These are phyloP conservation scores for Fragilaria radians DNA, from an alignment of 108 stramenopile genomes.

Conservation along the genomic window DNA sequence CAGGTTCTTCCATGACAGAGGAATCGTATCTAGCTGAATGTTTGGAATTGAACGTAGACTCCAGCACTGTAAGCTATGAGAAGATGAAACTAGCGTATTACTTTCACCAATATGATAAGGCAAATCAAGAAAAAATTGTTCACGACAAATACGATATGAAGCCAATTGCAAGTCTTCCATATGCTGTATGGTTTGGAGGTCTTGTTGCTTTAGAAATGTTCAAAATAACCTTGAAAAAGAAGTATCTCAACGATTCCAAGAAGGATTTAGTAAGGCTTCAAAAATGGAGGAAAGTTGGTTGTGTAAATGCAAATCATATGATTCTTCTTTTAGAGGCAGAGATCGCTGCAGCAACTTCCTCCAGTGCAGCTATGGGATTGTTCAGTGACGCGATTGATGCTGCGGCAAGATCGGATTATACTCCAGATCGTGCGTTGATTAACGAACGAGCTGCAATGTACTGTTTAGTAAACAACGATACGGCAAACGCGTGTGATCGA, in stretches of 20 bases:
- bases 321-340: neutral
- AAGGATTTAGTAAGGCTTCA: neutral
- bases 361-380: neutral
- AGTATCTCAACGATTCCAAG: neutral
- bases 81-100: neutral
- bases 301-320: neutral
- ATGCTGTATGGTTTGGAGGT: neutral
- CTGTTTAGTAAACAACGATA: neutral
- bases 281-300: neutral
- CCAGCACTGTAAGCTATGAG: neutral
- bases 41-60: neutral
- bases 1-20: neutral
- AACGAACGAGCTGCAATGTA: neutral
- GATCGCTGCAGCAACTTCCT: neutral
- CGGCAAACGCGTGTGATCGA: neutral
- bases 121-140: neutral
- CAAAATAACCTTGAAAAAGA: neutral
- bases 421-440: neutral
- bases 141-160: too few relatives aligned
- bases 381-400: neutral
- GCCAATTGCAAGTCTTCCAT: neutral
- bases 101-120: neutral
- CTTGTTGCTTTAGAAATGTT: neutral
- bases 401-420: neutral
- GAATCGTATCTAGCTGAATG: neutral